phyloP scores from a whole-genome alignment of 768 basidiomycete genomes.

The Xerocomus spinulosus region DNA sequence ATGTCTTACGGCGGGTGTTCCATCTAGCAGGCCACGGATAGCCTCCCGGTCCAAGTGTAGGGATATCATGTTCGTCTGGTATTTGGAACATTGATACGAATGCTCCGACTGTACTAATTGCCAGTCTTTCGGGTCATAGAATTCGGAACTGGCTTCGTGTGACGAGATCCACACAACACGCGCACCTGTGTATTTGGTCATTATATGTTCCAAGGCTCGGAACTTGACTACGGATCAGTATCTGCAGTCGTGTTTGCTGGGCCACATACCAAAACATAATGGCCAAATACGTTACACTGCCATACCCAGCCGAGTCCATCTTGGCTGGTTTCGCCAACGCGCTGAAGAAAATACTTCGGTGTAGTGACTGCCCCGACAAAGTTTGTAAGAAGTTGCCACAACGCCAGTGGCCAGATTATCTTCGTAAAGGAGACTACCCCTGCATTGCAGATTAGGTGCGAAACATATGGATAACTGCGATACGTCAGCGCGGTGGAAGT shows the following conservation, averaged over 20 bases:
- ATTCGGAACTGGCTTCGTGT: conserved; percentile 50
- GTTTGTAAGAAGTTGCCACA: conserved; percentile 45
- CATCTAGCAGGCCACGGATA: conserved; percentile 19
- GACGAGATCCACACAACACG: conserved; percentile 82
- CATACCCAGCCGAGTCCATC: conserved; percentile 79
- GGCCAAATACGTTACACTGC: conserved; percentile 83
- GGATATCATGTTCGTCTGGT: conserved; percentile 68
- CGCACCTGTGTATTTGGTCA: conserved; percentile 45
- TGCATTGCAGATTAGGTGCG: conserved; percentile 78
- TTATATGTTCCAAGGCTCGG: conserved; percentile 52
- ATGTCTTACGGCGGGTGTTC: conserved; percentile 38
- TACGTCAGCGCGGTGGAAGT: neutral
- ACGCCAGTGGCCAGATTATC: conserved; percentile 46
- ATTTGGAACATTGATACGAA: conserved; percentile 71
- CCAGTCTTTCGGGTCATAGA: conserved; percentile 64
- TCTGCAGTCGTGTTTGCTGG: neutral
- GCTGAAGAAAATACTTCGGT: conserved; percentile 57
- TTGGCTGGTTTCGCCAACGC: conserved; percentile 50
- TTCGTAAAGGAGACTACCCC: conserved; percentile 57
- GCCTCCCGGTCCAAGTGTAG: conserved; percentile 49
- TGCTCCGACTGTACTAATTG: conserved; percentile 57
- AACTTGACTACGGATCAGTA: conserved; percentile 42
- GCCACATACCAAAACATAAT: conserved; percentile 65
- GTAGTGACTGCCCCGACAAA: conserved; percentile 47
- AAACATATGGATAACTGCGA: conserved; percentile 70